Evolutionary conservation across 495 filamentous ascomycete genomes (phyloP), one percentile per base, ranked within the genome.

Genomic region (Podospora fimiseda): DNA sequence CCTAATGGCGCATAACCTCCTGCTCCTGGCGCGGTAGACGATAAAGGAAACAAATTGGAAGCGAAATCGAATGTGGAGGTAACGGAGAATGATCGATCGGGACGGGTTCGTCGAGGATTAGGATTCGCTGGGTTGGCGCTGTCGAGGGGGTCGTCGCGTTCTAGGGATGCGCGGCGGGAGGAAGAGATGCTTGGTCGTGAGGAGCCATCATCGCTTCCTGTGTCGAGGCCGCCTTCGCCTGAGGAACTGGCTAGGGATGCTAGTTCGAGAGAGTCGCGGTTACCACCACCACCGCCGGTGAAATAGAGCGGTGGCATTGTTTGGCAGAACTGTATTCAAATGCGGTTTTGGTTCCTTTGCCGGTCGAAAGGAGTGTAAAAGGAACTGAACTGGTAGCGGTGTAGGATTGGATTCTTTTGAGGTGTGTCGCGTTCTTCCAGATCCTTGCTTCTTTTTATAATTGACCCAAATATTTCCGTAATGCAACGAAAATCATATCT

Each of bases 61-160:
- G 87, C 82, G 63, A 96, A 96, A 68, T 97, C 93, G 67, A 97
- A 98, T 23, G 88, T 89, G 11, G 92, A 96, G 22, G 85, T 89
- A 36, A 96, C 78, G 9, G 88, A 95, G 71, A 89, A 96, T 43
- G 89, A 85, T 36, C 93, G 85, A 45, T 67, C 67, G 41, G 74
- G 69, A 23, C 60, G 60, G 16, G 33, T 67, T 49, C 52, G 57
- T 38, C 62, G 27, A 11, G 27, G 5, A 11, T 33, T 67, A 11
- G 27, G 5, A 11, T 33, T 67, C 22, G 79, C 80, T 37, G 69
- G 70, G 62, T 84, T 80, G 51, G 73, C 71, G 39, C 73, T 74
- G 50, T 85, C 80, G 27, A 92, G 80, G 16, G 89, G 87, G 54
- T 92, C 89, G 56, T 93, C 86, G 58, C 87, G 81, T 58, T 91